These are phyloP conservation scores for Venturia effusa DNA, from an alignment of 2,329 filamentous ascomycete genomes.

Conservation along the genomic window DNA sequence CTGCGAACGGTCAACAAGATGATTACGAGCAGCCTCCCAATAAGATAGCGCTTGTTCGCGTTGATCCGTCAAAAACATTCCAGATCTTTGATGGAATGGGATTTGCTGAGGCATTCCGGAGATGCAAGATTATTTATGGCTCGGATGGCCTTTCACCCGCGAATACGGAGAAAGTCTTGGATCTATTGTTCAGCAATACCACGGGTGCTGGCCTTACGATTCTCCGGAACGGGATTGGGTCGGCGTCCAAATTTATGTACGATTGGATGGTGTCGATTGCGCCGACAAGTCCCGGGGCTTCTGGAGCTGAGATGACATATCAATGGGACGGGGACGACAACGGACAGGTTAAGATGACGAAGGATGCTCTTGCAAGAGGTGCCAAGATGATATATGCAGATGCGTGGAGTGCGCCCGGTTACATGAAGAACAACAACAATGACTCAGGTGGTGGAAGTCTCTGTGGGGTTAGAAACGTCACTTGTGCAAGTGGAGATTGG, in stretches of 20 bases:
- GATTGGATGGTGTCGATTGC: slow-evolving; percentile 33
- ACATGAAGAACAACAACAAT: slow-evolving; percentile 37
- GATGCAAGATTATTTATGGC: slow-evolving; percentile 26
- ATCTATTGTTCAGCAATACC: slow-evolving; percentile 36
- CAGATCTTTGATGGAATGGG: slow-evolving; percentile 39
- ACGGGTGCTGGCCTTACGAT: slow-evolving; percentile 35
- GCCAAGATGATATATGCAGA: slow-evolving; percentile 20
- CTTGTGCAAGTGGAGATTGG: slow-evolving; percentile 35
- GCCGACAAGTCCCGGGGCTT: slow-evolving; percentile 34
- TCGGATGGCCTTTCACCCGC: slow-evolving; percentile 30
- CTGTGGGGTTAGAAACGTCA: slow-evolving; percentile 30
- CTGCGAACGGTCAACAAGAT: neutral
- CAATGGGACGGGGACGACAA: slow-evolving; percentile 37
- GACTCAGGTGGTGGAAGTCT: slow-evolving; percentile 19
- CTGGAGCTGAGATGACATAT: slow-evolving; percentile 32
- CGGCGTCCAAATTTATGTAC: slow-evolving; percentile 28
- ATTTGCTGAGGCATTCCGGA: slow-evolving; percentile 35
- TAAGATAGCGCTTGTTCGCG: slow-evolving; percentile 20
- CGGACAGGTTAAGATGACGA: slow-evolving; percentile 28
- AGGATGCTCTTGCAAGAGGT: slow-evolving; percentile 12
- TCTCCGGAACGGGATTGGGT: slow-evolving; percentile 36
- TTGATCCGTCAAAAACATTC: slow-evolving; percentile 32
- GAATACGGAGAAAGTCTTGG: slow-evolving; percentile 31
- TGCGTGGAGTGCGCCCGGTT: slow-evolving; percentile 38
- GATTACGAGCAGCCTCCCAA: neutral